A percentile compares a stretch with the other conserved stretches of the same genome.
These are phyloP conservation scores for Anthracocystis setariae DNA, from an alignment of 1,284 basidiomycete genomes.

Conservation along the genomic window DNA sequence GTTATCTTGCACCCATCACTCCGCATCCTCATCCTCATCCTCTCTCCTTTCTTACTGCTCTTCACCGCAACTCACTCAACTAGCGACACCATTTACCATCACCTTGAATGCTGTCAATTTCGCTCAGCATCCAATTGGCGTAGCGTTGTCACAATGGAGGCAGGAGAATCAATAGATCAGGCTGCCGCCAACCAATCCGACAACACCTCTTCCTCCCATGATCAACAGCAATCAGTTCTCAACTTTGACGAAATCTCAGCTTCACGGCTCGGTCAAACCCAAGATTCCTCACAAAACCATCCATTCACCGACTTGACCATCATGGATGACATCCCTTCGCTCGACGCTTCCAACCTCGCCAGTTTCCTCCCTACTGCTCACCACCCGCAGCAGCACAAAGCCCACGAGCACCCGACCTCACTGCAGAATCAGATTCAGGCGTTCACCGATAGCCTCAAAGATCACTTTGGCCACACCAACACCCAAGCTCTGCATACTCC, in stretches of 20 bases:
- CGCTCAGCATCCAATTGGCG: neutral
- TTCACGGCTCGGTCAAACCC: neutral
- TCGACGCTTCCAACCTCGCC: conserved; percentile 28
- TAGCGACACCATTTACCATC: neutral
- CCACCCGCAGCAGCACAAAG: conserved; percentile 8
- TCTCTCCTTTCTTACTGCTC: neutral
- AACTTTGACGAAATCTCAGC: neutral
- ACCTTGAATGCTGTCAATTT: neutral
- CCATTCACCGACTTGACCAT: conserved; percentile 22
- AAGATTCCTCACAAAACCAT: conserved; percentile 1
- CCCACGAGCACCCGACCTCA: conserved; percentile 8
- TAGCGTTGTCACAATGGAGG: conserved; percentile 38
- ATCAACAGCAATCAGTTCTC: conserved; percentile 8
- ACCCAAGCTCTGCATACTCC: conserved; percentile 22
- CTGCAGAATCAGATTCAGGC: conserved; percentile 44
- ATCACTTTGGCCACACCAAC: conserved; percentile 15
- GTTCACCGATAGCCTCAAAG: conserved; percentile 35
- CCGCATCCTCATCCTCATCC: neutral
- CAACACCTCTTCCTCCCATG: neutral
- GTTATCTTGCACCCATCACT: neutral
- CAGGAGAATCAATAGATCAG: conserved; percentile 45
- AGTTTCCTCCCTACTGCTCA: conserved; percentile 22
- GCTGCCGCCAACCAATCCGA: conserved; percentile 14
- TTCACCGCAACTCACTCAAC: neutral
- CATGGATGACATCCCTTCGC: conserved; percentile 33